These are phyloP conservation scores for Panaeolus cyanescens DNA, from an alignment of 768 basidiomycete genomes.

Conservation along the genomic window DNA sequence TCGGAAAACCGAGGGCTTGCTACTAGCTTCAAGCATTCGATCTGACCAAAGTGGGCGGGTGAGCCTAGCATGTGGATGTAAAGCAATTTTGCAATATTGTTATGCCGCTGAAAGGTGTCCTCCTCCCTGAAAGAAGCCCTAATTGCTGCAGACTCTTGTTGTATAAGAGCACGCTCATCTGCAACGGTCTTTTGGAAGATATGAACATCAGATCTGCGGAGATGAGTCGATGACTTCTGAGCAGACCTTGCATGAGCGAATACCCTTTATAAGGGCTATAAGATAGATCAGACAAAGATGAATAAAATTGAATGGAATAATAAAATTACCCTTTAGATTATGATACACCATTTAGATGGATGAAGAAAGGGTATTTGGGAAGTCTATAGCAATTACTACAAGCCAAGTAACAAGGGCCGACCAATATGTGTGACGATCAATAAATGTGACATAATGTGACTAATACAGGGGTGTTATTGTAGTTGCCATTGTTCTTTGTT, in stretches of 20 bases:
- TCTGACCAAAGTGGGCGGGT: constrained; percentile 98
- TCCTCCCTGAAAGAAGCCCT: constrained; percentile 97
- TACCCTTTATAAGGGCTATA: constrained; percentile 95
- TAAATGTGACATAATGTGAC: background rate
- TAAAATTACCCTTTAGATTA: constrained; percentile 76
- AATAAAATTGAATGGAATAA: background rate
- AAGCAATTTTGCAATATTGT: constrained; percentile 96
- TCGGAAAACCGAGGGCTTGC: constrained; percentile 95
- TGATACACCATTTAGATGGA: constrained; percentile 66
- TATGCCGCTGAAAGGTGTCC: constrained; percentile 91
- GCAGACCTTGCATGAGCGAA: constrained; percentile 91
- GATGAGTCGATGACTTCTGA: constrained; percentile 7
- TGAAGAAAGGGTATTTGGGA: background rate
- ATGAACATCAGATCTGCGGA: constrained; percentile 19
- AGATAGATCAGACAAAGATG: constrained; percentile 23
- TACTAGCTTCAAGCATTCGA: constrained; percentile 93
- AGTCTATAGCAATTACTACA: background rate
- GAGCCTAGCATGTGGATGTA: constrained; percentile 99
- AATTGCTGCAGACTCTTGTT: constrained; percentile 96
- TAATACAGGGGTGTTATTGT: background rate
- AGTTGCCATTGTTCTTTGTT: background rate
- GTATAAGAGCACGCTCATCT: constrained; percentile 95
- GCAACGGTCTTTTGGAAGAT: constrained; percentile 78
- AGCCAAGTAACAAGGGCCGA: background rate
- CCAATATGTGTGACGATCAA: background rate